Evolutionary conservation across 371 early-diverging fungal genomes (phyloP), one percentile per base, ranked within the genome.

Genomic region (Rhizomucor miehei): DNA sequence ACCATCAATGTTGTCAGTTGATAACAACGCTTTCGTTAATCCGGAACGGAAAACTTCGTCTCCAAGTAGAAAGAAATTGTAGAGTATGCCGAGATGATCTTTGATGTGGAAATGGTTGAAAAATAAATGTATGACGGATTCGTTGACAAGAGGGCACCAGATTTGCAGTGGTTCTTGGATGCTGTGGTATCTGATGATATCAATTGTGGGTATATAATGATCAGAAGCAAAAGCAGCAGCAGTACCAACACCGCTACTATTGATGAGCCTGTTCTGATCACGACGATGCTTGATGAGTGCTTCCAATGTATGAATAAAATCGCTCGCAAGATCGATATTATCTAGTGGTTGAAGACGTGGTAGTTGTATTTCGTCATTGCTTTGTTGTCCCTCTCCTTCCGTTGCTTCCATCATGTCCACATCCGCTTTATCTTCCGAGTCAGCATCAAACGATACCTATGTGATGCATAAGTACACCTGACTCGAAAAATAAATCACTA

Each of bases 101-200:
- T 73, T 48, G 20, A 78, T 63, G 39, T 73, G 64, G 53, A 78
- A 61, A 39, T 77, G 64, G 44, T 73, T 62, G 16, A 77, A 62
- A 52, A 77, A 79, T 9, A 71, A 65, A 6, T 69, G 62, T 71
- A 82, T 60, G 39, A 74, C 69, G 20, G 73, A 80, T 12, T 69
- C 70, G 47, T 75, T 74, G 3, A 82, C 54, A 16, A 79, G 36
- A 5, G 73, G 73, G n/a, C 69, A 67, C 56, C 75, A 73, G 11
- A 57, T 44, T 8, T 55, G 45, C 29, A 82, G 55, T 1, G 82
- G 68, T 21, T 59, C 39, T 16, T 60, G 58, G 17, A 77, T 56
- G 17, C 70, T 70, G 13, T 70, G 63, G 3, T 51, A 50, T 2
- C 62, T 63, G 4, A 78, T 65, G 0, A 67, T 65, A 11, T 62